Base-by-base conservation (phyloP, 106 monocot genomes). In the Dioscorea dumetorum region DNA sequence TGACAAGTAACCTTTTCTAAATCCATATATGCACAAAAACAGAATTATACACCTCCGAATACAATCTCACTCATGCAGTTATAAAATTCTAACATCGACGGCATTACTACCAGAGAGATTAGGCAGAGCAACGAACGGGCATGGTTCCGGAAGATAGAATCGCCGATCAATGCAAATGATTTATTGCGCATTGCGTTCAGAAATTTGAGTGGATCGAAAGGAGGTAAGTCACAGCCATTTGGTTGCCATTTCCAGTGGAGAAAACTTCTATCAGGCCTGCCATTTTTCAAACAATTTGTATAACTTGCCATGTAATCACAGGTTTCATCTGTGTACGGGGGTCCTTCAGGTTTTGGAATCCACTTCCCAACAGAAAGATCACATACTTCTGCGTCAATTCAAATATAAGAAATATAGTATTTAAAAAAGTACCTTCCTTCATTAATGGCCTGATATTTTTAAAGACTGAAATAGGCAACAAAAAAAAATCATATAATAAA, bases 181-280 rank as follows among this genome's bases (percentile, higher is more conserved):
- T 84, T 90, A 33, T 81, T 69, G 57, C 67, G 56, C 90, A 87
- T 81, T 35, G 75, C 58, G 18, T 77, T 57, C 22, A 90, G 67
- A 74, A 90, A 90, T 58, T 60, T 28, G 28, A 28, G 28, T 28
- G 28, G 28, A 28, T 28, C 28, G 28, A 28, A 28, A 28, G 28
- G 83, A 24, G 73, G 68, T 18, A 90, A 1, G 22, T 83, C 67
- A 50, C 86, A 90, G n/a, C 60, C 80, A 64, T 74, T 59, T 33
- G 90, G 90, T 65, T 83, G 83, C 90, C 86, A 90, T 72, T 69
- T 86, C 90, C 86, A 90, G 50, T 80, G 79, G 22, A 83, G 86
- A 58, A 81, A 90, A 5, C 64, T 78, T 1, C 62, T 80, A 22
- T 90, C 90, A 58, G 73, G 83, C 19, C 83, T 71, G 16, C 90